Evolutionary conservation across 108 stramenopile species (phyloP).

Genomic region (Fragilariopsis cylindrus): DNA sequence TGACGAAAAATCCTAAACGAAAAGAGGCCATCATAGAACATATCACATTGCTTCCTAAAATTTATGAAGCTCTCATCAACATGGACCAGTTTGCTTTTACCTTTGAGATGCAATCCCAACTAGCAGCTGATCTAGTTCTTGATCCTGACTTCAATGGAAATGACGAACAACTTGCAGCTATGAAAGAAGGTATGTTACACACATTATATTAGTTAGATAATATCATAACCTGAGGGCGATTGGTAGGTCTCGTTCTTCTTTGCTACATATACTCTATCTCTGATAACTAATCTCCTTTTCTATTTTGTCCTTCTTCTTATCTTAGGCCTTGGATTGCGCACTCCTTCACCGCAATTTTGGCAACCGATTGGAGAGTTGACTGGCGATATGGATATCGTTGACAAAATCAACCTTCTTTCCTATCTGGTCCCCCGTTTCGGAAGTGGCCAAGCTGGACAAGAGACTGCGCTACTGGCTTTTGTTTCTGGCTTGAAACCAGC

Average conservation of each 20-base stretch:
- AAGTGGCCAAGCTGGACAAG: constrained; percentile 64
- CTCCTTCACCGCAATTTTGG: constrained; percentile 85
- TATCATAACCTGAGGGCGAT: neutral
- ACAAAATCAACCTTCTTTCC: constrained; percentile 84
- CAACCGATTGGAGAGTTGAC: constrained; percentile 84
- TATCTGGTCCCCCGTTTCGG: constrained; percentile 86
- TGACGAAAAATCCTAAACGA: constrained; percentile 26
- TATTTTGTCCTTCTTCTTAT: constrained; percentile 19
- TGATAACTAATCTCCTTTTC: neutral
- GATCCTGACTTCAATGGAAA: constrained; percentile 76
- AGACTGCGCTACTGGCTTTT: constrained; percentile 69
- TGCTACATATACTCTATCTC: no score
- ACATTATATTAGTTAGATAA: neutral
- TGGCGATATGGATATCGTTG: constrained; percentile 75
- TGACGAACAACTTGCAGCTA: constrained; percentile 77
- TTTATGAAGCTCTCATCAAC: constrained; percentile 82
- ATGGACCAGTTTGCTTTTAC: constrained; percentile 91
- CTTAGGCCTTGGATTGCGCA: constrained; percentile 75
- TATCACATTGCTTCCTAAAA: constrained; percentile 63
- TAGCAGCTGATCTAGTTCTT: constrained; percentile 78
- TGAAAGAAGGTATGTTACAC: constrained; percentile 72
- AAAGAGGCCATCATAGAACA: constrained; percentile 51
- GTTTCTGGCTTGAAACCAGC: constrained; percentile 76
- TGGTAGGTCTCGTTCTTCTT: no score
- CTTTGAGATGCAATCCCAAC: constrained; percentile 87